Percentiles rank a stretch among this genome's conserved stretches.
These are phyloP conservation scores for Kitagawia praeruptora DNA, from an alignment of 129 eudicot genomes.

Conservation along the genomic window DNA sequence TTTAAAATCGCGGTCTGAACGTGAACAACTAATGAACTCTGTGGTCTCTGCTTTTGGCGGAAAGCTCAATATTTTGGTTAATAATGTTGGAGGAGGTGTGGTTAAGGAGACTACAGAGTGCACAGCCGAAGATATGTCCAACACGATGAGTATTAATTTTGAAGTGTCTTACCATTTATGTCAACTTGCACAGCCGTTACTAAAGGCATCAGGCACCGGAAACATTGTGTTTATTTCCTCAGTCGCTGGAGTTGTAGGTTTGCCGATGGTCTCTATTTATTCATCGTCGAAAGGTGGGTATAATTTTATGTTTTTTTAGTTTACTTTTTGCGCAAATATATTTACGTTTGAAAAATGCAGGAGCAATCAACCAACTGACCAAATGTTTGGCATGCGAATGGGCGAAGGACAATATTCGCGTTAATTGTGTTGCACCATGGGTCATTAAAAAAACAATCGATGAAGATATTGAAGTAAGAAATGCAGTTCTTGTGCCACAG, in stretches of 20 bases:
- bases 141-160: neutral
- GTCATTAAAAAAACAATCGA: neutral
- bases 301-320: no score
- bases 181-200: neutral
- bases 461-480: no score
- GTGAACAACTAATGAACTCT: slow-evolving; percentile 27
- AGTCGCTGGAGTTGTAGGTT: slow-evolving; percentile 1
- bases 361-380: slow-evolving; percentile 16
- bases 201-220: slow-evolving; percentile 3
- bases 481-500: no score
- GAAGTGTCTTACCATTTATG: neutral
- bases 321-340: no score
- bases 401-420: slow-evolving; percentile 14
- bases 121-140: slow-evolving; percentile 6
- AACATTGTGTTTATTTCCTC: slow-evolving; percentile 5
- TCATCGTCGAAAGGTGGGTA: slow-evolving; percentile 26
- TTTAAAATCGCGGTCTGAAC: slow-evolving; percentile 18
- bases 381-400: slow-evolving; percentile 16
- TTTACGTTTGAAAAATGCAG: neutral
- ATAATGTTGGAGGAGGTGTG: neutral
- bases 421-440: slow-evolving; percentile 10
- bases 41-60: slow-evolving; percentile 22
- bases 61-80: slow-evolving; percentile 34
- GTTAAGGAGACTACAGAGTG: neutral
- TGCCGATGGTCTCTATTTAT: slow-evolving; percentile 18